Conservation (phyloP, 257 asterid genomes). For the Petunia axillaris region DNA sequence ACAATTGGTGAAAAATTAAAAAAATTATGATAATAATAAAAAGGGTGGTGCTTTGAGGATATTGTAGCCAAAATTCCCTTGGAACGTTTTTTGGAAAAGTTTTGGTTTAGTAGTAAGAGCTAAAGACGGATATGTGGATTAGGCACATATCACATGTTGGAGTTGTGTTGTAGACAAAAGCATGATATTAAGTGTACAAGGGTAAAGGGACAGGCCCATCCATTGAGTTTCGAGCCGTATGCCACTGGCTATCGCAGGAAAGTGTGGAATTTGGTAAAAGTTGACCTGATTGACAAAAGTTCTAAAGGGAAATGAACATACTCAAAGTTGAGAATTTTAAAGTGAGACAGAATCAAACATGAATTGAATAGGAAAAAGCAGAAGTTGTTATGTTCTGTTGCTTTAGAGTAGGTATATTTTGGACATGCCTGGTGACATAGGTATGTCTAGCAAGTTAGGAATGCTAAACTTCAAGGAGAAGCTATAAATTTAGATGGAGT, state of each 20-base stretch:
- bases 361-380: constrained; percentile 4
- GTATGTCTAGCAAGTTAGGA: not conserved
- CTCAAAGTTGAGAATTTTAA: not conserved
- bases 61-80: not conserved
- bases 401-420: not conserved
- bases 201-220: too few species aligned
- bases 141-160: too few species aligned
- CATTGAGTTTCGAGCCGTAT: too few species aligned
- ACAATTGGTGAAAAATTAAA: not conserved
- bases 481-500: not conserved
- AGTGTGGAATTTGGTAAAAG: not conserved
- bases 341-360: not conserved
- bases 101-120: too few species aligned
- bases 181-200: too few species aligned
- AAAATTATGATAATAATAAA: not conserved
- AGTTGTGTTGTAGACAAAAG: too few species aligned
- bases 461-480: not conserved
- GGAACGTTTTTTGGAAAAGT: too few species aligned
- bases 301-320: not conserved
- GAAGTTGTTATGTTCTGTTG: constrained; percentile 18
- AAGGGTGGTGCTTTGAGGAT: not conserved
- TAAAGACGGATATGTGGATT: too few species aligned
- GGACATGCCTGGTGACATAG: not conserved
- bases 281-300: not conserved
- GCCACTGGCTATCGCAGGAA: not conserved